Conservation (phyloP, 2,329 filamentous ascomycete species). For the Diatrype stigma region DNA sequence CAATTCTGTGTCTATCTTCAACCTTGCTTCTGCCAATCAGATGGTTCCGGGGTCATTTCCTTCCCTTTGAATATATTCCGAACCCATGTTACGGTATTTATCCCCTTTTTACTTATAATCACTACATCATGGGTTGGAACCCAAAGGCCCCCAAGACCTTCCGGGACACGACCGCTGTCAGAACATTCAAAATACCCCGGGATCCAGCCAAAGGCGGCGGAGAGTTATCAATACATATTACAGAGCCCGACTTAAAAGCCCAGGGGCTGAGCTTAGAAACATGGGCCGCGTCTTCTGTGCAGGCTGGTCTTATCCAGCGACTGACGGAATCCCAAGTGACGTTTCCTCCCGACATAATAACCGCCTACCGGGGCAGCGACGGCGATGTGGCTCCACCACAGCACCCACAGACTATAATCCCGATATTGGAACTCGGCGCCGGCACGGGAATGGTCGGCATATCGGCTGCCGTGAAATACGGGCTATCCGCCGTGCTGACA, state of each 20-base stretch:
- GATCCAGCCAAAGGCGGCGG: not conserved
- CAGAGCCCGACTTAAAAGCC: conserved; percentile 15
- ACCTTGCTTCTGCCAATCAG: no score
- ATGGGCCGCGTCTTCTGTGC: conserved; percentile 33
- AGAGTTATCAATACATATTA: conserved; percentile 3
- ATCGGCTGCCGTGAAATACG: conserved; percentile 28
- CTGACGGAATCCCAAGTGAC: conserved; percentile 16
- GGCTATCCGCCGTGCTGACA: conserved; percentile 25
- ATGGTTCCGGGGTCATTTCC: no score
- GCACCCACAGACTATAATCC: conserved; percentile 5
- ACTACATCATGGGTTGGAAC: not conserved
- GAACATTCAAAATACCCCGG: conserved; percentile 2
- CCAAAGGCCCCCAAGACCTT: not conserved
- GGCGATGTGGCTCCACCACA: conserved; percentile 3
- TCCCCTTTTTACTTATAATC: not conserved
- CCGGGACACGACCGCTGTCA: not conserved
- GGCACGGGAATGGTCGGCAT: conserved; percentile 34
- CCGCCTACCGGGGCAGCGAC: not conserved
- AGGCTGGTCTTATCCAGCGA: conserved; percentile 30
- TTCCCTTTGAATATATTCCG: no score
- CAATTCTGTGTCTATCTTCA: no score
- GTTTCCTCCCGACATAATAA: not conserved
- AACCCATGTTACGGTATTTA: no score
- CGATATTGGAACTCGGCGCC: conserved; percentile 33
- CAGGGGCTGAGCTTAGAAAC: conserved; percentile 33